Conservation (phyloP, 2,329 filamentous ascomycete species). For the Fusarium heterosporum region DNA sequence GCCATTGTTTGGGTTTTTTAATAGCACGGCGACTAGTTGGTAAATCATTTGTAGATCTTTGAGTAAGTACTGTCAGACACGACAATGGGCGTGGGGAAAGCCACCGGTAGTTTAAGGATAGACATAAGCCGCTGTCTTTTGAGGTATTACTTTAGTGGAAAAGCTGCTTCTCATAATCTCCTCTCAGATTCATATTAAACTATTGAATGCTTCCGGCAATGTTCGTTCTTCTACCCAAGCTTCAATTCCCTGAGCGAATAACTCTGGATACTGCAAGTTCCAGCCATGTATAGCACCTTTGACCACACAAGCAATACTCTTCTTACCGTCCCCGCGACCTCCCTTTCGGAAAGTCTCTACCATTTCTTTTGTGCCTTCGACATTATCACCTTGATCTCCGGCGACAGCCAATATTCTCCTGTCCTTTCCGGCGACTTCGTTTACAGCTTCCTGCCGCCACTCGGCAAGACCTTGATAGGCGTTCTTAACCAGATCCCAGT, state of each 20-base stretch:
- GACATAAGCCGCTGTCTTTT: no score
- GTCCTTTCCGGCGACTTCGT: conserved; percentile 30
- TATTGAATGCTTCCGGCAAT: conserved; percentile 45
- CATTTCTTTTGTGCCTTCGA: conserved; percentile 41
- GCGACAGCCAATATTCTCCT: conserved; percentile 46
- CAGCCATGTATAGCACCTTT: conserved; percentile 50
- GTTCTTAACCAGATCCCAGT: conserved; percentile 42
- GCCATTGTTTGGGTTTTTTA: conserved; percentile 20
- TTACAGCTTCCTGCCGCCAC: conserved; percentile 44
- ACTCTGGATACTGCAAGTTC: conserved; percentile 55
- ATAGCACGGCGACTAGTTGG: not conserved
- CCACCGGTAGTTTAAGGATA: no score
- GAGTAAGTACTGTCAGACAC: no score
- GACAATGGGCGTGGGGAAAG: no score
- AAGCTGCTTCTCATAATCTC: no score
- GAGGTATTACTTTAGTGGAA: no score
- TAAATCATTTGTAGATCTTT: not conserved
- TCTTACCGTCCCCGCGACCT: not conserved
- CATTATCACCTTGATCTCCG: conserved; percentile 51
- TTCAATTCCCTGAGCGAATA: conserved; percentile 54
- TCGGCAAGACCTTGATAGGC: conserved; percentile 42
- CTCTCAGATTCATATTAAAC: not conserved
- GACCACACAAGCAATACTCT: not conserved
- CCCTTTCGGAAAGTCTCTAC: not conserved
- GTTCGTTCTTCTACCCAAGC: conserved; percentile 51